Percentiles rank a stretch among this genome's conserved stretches.
phyloP scores from a whole-genome alignment of 371 early-diverging fungal species.

The Mortierella sp. region DNA sequence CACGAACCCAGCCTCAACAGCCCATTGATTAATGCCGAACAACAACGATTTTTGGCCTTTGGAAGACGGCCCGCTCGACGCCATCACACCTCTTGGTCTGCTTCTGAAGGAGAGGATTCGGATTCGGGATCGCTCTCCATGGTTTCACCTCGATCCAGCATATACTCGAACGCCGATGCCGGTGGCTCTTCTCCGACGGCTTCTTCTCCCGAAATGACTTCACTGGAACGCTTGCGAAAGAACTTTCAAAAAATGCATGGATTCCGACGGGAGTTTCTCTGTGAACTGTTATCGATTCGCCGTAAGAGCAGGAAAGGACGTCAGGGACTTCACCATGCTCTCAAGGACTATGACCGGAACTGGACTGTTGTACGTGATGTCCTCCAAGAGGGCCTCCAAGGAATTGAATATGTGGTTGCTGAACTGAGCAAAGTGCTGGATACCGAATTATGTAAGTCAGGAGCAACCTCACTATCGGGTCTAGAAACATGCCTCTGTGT shows the following conservation, averaged over 20 bases:
- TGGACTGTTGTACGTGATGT: conserved; percentile 57
- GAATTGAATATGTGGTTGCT: conserved; percentile 50
- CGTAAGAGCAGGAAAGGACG: conserved; percentile 57
- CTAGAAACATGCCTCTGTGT: neutral
- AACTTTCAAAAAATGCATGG: conserved; percentile 60
- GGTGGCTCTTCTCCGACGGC: conserved; percentile 18
- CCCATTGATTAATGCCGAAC: conserved; percentile 12
- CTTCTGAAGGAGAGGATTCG: conserved; percentile 52
- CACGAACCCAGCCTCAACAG: conserved; percentile 25
- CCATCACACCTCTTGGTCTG: conserved; percentile 54
- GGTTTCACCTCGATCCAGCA: conserved; percentile 46
- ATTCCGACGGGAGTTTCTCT: conserved; percentile 58
- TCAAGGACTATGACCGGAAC: conserved; percentile 60
- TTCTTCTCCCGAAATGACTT: conserved; percentile 41
- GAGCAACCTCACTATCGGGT: neutral
- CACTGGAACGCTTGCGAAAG: conserved; percentile 54
- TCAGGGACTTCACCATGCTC: conserved; percentile 49
- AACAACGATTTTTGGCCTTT: conserved; percentile 10
- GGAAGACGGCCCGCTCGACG: conserved; percentile 41
- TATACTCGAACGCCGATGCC: conserved; percentile 26
- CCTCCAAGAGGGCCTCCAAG: conserved; percentile 49
- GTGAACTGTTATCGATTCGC: conserved; percentile 58
- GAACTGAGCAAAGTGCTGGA: conserved; percentile 58
- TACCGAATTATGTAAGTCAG: conserved; percentile 54
- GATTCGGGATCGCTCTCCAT: conserved; percentile 34